Evolutionary conservation across 257 asterid genomes (phyloP), one percentile per base, ranked within the genome.

Genomic region (Verbena officinalis): DNA sequence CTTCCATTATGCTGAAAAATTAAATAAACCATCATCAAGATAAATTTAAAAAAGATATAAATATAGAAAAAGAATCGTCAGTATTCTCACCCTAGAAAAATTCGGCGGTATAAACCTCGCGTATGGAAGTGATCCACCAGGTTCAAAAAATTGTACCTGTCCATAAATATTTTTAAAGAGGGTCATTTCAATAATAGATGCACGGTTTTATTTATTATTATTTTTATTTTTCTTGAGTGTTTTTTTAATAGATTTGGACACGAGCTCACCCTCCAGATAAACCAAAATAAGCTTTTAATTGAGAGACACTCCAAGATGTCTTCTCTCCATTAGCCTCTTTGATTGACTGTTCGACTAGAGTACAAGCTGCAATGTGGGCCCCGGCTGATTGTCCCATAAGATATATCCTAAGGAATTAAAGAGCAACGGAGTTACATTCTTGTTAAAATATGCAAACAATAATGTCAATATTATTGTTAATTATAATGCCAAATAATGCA

Each of bases 311-410:
- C 99, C 99, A 94, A 45, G 96, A 75, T 43, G 68, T 74, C 62
- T 81, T 80, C 19, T 78, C 88, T 42, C 94, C 86, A 20, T 79
- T 72, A 21, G 96, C 95, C 80, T 94, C 99, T 78, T 84, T 84
- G 83, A 82, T 79, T 51, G 96, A 96, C 76, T 94, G 96, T 64
- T 90, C 97, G 68, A 94, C 36, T 22, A 94, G 93, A 55, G 95
- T 81, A 72, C 99, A 94, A 24, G 95, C 88, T 76, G 91, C 95
- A 64, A 94, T 90, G 68, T 90, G 99, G 1, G 96, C 99, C 65
- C 99, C 97, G 69, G 99, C 97, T 17, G 99, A 94, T 74, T 94
- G 99, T 15, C 99, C 99, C 99, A 94, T 90, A 42, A 94, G 80
- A 73, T 84, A 90, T 31, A 94, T 74, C 71, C 99, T 94, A 66